Evolutionary conservation across 2,329 filamentous ascomycete genomes (phyloP), one percentile per base, ranked within the genome.

Genomic region (Ampelomyces quisqualis): DNA sequence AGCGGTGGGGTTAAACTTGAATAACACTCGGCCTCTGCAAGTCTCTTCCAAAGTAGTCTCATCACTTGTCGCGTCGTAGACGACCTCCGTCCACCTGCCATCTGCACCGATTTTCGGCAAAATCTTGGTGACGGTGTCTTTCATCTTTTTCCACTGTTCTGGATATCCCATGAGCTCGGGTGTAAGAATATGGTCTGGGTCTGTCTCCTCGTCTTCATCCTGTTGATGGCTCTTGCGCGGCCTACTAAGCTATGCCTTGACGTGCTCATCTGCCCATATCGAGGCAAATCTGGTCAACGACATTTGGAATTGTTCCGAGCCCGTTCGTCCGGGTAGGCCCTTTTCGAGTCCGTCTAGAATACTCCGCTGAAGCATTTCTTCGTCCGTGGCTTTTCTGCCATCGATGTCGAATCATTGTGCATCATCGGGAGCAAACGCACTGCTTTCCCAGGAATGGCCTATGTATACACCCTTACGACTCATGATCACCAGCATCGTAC

Each of bases 401-500:
- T 33, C 9, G 6, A 7, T 18, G 13, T 34, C 21, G n/a, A 21
- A 13, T 18, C 3, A 10, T 18, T 17, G n/a, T 3, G 4, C 23
- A 3, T 31, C 14, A 17, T 41, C 23, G 5, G 33, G 33, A 15
- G 5, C 19, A 14, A 45, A 40, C 2, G 36, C 33, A 8, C 36
- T 23, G 20, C 15, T 32, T 15, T 45, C 43, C 43, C 43, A 45
- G 11, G 34, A 45, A 15, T 45, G 38, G 10, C 21, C 28, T 5
- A 45, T 23, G 20, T 38, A 45, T 6, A 41, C 33, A 6, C 27
- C 43, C 21, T 34, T 38, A 5, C 42, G 43, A 19, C 38, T 35
- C 8, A 45, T 38, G n/a, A 45, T 27, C 8, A 20, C 43, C 20
- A 45, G 23, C 24, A 41, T 28, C 3, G 43, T 41, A 24, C 38